Conservation (phyloP, 2,329 filamentous ascomycete genomes). For the Diaporthe batatas region DNA sequence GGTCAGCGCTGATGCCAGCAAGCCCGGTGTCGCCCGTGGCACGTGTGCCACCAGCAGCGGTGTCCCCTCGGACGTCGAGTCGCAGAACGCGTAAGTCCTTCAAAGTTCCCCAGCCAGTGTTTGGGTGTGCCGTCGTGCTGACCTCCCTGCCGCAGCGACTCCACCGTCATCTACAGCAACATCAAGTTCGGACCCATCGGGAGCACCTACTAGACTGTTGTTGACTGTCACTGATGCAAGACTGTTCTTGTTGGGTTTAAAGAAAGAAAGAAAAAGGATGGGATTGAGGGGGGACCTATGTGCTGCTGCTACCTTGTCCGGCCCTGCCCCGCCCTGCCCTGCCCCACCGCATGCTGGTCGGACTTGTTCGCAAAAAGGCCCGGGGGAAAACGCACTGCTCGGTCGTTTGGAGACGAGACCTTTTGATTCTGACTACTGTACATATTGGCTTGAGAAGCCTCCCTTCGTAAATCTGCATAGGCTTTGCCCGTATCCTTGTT, state of each 20-base stretch:
- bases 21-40: conserved; percentile 59
- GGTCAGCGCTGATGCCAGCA: conserved; percentile 51
- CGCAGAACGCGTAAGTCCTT: conserved; percentile 46
- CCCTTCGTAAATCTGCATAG: conserved; percentile 6
- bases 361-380: not conserved
- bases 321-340: not conserved
- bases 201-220: conserved; percentile 40
- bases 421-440: conserved; percentile 24
- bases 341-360: not conserved
- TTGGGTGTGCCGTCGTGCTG: not conserved
- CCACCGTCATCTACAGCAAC: conserved; percentile 48
- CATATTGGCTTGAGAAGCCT: conserved; percentile 30
- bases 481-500: not conserved
- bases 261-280: too few relatives aligned
- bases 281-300: too few relatives aligned
- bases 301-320: too few relatives aligned
- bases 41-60: conserved; percentile 57
- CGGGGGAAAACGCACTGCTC: too few relatives aligned
- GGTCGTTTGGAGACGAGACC: too few relatives aligned
- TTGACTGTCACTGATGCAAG: not conserved
- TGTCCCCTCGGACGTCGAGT: conserved; percentile 55
- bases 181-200: conserved; percentile 46
- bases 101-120: conserved; percentile 53
- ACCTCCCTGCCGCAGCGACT: conserved; percentile 40
- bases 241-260: not conserved